Evolutionary conservation across 768 basidiomycete species (phyloP).

Genomic region (Cystofilobasidium ferigula): DNA sequence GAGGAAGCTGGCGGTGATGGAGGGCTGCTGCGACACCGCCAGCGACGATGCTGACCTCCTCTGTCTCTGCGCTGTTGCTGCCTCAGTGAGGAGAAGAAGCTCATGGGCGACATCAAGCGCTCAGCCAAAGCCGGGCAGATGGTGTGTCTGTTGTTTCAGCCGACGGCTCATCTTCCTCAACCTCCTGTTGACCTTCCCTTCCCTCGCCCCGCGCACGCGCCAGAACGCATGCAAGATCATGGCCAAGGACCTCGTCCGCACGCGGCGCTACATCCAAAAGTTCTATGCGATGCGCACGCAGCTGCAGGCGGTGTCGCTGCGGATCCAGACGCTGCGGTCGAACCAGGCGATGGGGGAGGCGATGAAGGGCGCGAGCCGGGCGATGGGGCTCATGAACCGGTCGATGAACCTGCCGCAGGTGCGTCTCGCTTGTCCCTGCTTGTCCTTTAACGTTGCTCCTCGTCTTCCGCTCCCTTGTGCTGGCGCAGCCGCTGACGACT

Average conservation of each 20-base stretch:
- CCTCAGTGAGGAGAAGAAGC: conserved; percentile 65
- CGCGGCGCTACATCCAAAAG: conserved; percentile 87
- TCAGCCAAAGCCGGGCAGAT: conserved; percentile 91
- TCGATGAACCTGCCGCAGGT: conserved; percentile 75
- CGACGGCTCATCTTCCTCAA: background rate
- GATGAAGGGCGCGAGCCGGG: conserved; percentile 94
- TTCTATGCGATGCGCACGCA: conserved; percentile 99
- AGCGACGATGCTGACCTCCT: background rate
- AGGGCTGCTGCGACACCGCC: too few relatives aligned
- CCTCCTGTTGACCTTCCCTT: background rate
- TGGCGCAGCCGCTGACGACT: background rate
- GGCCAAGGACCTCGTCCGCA: conserved; percentile 96
- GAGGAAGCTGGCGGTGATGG: too few relatives aligned
- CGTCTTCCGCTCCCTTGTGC: background rate
- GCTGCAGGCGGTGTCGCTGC: conserved; percentile 83
- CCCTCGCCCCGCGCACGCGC: background rate
- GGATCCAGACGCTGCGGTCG: conserved; percentile 90
- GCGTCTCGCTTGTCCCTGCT: too few relatives aligned
- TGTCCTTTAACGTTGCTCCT: too few relatives aligned
- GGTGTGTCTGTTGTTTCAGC: conserved; percentile 44
- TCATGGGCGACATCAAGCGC: conserved; percentile 88
- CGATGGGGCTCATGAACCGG: conserved; percentile 96
- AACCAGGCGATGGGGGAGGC: conserved; percentile 99
- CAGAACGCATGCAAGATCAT: conserved; percentile 98
- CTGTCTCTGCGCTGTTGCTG: too few relatives aligned